Evolutionary conservation across 2,329 filamentous ascomycete genomes (phyloP), one percentile per base, ranked within the genome.

Genomic region (Juglanconis oblonga): DNA sequence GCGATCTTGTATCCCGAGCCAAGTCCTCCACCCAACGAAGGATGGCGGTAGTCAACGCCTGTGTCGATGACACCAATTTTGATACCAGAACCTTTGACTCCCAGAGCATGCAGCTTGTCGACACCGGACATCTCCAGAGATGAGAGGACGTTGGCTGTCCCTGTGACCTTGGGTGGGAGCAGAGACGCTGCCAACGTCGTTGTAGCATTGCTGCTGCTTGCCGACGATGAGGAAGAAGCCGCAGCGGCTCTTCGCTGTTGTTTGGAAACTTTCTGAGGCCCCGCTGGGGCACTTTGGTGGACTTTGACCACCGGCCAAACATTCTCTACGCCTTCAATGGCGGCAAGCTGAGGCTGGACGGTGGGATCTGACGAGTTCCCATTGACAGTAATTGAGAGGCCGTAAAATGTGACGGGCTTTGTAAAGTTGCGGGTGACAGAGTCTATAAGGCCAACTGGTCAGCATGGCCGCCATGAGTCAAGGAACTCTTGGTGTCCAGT

Each of bases 31-130:
- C 76, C 76, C 8, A 77, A 71, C 24, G 74, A 73, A 32, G 73
- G 73, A 59, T 77, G 75, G 3, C 65, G 69, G 58, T 77, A 77
- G 62, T 78, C 75, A 33, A 75, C 62, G 33, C 76, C 75, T n/a
- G 69, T 72, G 57, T 75, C 72, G 17, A 75, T 67, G 35, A 75
- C 59, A 9, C 68, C 71, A n/a, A 75, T 64, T 32, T 67, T 67
- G 10, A 70, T 64, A 0, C 72, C 72, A 42, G 70, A 66, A 35
- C 73, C 72, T 1, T 67, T 72, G 2, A 74, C 47, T 5, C 71
- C 71, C 24, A 70, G 64, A 9, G 70, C 70, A 10, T 69, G 70
- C n/a, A 75, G 66, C 29, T 57, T 49, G 53, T 65, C 63, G 13
- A 62, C 56, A 29, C 35, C 50, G 11, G 50, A 52, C 36, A 40